These are phyloP conservation scores for Suillus weaverae DNA, from an alignment of 768 basidiomycete species.

Conservation along the genomic window DNA sequence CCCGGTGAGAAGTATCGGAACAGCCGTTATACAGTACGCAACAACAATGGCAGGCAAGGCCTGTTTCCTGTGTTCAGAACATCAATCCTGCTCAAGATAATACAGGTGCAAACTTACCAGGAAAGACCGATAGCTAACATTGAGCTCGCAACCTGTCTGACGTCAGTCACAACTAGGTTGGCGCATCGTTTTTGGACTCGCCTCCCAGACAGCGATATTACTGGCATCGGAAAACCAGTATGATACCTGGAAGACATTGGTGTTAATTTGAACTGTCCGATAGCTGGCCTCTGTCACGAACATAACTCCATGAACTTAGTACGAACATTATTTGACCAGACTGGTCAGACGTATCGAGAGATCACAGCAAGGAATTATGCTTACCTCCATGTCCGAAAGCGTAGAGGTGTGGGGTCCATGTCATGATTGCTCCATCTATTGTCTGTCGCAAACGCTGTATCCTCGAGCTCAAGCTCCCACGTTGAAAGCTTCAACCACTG, in stretches of 20 bases:
- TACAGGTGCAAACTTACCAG: constrained; percentile 40
- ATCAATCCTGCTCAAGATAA: background rate
- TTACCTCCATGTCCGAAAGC: constrained; percentile 59
- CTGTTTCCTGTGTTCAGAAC: constrained; percentile 48
- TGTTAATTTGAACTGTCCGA: constrained; percentile 26
- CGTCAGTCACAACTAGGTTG: background rate
- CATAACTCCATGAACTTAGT: constrained; percentile 54
- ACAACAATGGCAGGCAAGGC: constrained; percentile 69
- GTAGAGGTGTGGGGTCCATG: constrained; percentile 71
- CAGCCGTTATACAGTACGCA: constrained; percentile 69
- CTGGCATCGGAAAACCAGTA: constrained; percentile 31
- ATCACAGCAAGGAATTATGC: constrained; percentile 2
- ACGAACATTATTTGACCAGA: background rate
- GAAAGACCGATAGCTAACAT: constrained; percentile 77
- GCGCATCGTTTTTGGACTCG: constrained; percentile 10
- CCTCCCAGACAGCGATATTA: constrained; percentile 47
- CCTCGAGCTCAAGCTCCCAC: constrained; percentile 51
- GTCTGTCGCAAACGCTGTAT: constrained; percentile 57
- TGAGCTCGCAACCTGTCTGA: constrained; percentile 51
- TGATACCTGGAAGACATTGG: constrained; percentile 29
- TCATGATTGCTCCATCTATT: constrained; percentile 70
- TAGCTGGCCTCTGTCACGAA: constrained; percentile 53
- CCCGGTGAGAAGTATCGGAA: constrained; percentile 77
- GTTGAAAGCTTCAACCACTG: constrained; percentile 33
- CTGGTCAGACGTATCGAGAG: background rate